phyloP scores from a whole-genome alignment of 2,329 filamentous ascomycete species.

The Alternaria arbusti region DNA sequence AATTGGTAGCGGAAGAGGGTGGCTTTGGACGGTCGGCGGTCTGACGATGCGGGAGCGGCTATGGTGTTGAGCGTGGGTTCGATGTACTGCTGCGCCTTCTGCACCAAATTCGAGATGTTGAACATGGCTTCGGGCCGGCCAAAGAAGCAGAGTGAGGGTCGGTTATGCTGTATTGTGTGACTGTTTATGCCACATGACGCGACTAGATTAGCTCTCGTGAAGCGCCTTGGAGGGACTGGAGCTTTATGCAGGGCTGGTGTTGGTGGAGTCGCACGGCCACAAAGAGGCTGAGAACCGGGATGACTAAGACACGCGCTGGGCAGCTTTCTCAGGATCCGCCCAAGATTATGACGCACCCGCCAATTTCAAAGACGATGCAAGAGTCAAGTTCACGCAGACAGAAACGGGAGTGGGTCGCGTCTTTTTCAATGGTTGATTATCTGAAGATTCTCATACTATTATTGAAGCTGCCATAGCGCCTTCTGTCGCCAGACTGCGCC shows the following conservation, averaged over 20 bases:
- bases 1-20: slow-evolving; percentile 96
- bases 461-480: background rate
- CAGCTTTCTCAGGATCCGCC: background rate
- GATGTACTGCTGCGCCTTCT: slow-evolving; percentile 94
- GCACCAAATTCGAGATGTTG: slow-evolving; percentile 79
- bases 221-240: slow-evolving; percentile 18
- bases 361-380: background rate
- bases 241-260: slow-evolving; percentile 19
- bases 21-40: slow-evolving; percentile 86
- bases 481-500: background rate
- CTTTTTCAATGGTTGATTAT: background rate
- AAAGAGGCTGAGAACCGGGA: slow-evolving; percentile 8
- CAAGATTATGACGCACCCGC: background rate
- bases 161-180: slow-evolving; percentile 10
- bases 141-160: slow-evolving; percentile 17
- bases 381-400: background rate
- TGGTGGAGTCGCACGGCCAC: slow-evolving; percentile 16
- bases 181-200: slow-evolving; percentile 38
- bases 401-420: background rate
- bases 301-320: slow-evolving; percentile 10
- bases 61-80: slow-evolving; percentile 77
- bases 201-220: slow-evolving; percentile 15
- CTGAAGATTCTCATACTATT: background rate
- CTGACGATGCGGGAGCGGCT: slow-evolving; percentile 68
- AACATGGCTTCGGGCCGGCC: slow-evolving; percentile 44